Evolutionary conservation across 2,329 filamentous ascomycete genomes (phyloP).

Genomic region (Fusarium tuaranense): DNA sequence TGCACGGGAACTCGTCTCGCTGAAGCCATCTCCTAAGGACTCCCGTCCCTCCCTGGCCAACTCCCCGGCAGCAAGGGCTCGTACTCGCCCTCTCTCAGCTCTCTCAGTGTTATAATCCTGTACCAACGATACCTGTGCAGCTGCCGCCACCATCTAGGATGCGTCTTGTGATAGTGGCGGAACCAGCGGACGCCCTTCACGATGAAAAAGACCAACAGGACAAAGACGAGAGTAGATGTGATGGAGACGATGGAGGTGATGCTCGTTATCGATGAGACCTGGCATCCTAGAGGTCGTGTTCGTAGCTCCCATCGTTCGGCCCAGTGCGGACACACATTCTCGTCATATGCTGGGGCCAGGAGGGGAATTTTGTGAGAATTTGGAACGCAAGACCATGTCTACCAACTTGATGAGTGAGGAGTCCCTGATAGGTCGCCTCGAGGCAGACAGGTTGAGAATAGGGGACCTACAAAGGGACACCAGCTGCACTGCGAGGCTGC

Average conservation of each 20-base stretch:
- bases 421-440: not conserved
- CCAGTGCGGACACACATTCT: conserved; percentile 64
- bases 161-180: conserved; percentile 36
- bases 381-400: conserved; percentile 68
- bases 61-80: conserved; percentile 46
- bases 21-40: conserved; percentile 7
- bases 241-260: conserved; percentile 46
- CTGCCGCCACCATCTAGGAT: conserved; percentile 32
- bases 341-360: conserved; percentile 63
- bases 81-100: conserved; percentile 44
- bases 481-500: conserved; percentile 58
- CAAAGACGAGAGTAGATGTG: conserved; percentile 43
- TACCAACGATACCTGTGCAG: conserved; percentile 28
- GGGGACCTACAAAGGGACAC: conserved; percentile 62
- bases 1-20: not conserved
- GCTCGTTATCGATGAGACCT: conserved; percentile 51
- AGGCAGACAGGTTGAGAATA: not conserved
- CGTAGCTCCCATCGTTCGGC: conserved; percentile 55
- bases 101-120: conserved; percentile 6
- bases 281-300: conserved; percentile 51
- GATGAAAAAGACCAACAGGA: conserved; percentile 41
- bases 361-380: conserved; percentile 59
- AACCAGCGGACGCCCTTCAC: conserved; percentile 36
- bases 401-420: conserved; percentile 17
- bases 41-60: conserved; percentile 1